Conservation (phyloP, 352 stramenopile genomes). For the Phytopythium aichiense region DNA sequence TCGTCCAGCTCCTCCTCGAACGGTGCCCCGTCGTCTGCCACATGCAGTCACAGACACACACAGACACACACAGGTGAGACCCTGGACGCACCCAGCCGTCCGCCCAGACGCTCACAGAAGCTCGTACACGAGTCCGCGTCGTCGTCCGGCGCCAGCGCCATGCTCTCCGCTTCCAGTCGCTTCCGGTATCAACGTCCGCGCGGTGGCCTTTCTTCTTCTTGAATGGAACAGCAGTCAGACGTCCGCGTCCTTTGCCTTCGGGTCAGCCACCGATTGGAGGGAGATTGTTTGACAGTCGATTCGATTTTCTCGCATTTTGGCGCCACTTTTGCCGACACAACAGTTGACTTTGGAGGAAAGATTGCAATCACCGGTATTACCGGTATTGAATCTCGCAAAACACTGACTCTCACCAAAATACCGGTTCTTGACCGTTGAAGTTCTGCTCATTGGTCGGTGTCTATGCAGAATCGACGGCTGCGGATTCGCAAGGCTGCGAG, state of each 20-base stretch:
- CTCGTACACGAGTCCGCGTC: constrained; percentile 1
- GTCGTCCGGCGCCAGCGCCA: background rate
- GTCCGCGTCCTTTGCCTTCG: background rate
- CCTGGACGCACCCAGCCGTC: background rate
- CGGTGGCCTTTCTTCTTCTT: background rate
- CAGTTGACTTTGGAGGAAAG: no score
- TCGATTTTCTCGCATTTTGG: background rate
- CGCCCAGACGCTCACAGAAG: background rate
- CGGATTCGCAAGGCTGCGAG: background rate
- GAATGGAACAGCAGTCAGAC: no score
- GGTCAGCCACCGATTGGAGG: background rate
- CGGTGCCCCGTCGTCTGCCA: constrained; percentile 1
- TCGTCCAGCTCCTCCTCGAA: constrained; percentile 40
- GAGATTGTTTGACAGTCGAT: background rate
- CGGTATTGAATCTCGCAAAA: background rate
- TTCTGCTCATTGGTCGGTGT: background rate
- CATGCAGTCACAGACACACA: background rate
- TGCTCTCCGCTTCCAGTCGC: background rate
- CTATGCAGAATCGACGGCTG: background rate
- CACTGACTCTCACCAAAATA: background rate
- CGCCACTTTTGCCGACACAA: background rate
- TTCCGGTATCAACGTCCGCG: no score
- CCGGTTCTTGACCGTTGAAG: background rate
- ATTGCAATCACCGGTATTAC: no score
- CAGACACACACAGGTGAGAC: background rate